Evolutionary conservation across 116 monocot species (phyloP), one percentile per base, ranked within the genome.

Genomic region (Posidonia oceanica): DNA sequence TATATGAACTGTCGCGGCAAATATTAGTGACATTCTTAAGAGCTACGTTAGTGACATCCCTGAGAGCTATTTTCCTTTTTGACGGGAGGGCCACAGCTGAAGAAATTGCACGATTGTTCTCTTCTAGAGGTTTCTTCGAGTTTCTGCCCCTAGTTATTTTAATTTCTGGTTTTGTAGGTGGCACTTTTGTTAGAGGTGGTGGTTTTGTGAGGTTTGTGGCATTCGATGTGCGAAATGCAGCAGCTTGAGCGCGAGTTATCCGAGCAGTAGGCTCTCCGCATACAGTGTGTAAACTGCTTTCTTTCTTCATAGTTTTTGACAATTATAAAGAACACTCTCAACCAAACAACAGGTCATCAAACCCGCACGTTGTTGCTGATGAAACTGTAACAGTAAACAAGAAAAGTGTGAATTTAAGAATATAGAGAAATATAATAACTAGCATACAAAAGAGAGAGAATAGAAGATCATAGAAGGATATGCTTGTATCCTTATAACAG

Each of bases 221-320:
- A 63, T 18, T 54, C 63, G 37, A 67, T 74, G 69, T 58, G 58
- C 39, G 72, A 22, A 4, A 70, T 22, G 79, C 82, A 78, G 84
- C 84, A 71, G 87, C 78, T 60, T 70, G 75, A 70, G 90, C 74
- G 59, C 87, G 59, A 52, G 90, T 91, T 23, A 91, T 72, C 64
- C 82, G 72, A 52, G 59, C 69, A 61, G 69, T 60, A 73, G 78
- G 69, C 4, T 54, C 76, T 44, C 61, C 75, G 65, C n/a, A 61
- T 52, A 54, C 52, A 70, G 18, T 51, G 44, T 66, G 59, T 16
- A n/a, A 57, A 39, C 23, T 65, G 36, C 73, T 79, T 41, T 75
- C 75, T 78, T 80, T 84, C 81, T 63, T 82, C 74, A 78, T 83
- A 15, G 39, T n/a, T 44, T 60, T 48, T 48, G 12, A 12, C 48